These are phyloP conservation scores for Wilcoxina mikolae DNA, from an alignment of 495 filamentous ascomycete species.

Conservation along the genomic window DNA sequence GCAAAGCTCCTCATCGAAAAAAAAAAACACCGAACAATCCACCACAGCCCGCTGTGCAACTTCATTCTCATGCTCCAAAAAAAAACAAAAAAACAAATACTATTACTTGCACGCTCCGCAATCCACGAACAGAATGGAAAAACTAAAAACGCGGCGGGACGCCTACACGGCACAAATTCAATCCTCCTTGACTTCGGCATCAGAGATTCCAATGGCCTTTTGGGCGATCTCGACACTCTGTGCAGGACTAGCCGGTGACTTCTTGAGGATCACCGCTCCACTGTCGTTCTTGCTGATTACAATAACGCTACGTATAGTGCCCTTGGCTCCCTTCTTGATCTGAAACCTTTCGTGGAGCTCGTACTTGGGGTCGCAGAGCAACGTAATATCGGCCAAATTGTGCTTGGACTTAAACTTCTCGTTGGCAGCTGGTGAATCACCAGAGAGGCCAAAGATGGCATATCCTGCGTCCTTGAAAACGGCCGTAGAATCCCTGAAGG, in stretches of 20 bases:
- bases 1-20: not conserved
- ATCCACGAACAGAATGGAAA: not conserved
- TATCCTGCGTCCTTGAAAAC: constrained; percentile 65
- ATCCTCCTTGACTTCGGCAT: not conserved
- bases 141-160: not conserved
- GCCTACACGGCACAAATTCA: too few species aligned
- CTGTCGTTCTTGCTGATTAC: constrained; percentile 53
- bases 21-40: too few species aligned
- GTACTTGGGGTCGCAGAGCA: constrained; percentile 65
- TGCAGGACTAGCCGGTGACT: constrained; percentile 14
- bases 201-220: constrained; percentile 9
- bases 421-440: constrained; percentile 76
- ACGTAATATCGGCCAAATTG: constrained; percentile 59
- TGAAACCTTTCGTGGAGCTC: constrained; percentile 62
- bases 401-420: constrained; percentile 82
- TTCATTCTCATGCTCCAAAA: not conserved
- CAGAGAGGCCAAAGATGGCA: constrained; percentile 73
- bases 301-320: constrained; percentile 75
- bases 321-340: constrained; percentile 52
- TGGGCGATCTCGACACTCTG: constrained; percentile 20
- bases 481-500: constrained; percentile 74
- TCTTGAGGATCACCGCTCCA: constrained; percentile 14
- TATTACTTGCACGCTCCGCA: not conserved
- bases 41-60: not conserved
- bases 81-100: not conserved